Conservation (phyloP, 1,284 basidiomycete species). For the Filobasidium uniguttulatum region DNA sequence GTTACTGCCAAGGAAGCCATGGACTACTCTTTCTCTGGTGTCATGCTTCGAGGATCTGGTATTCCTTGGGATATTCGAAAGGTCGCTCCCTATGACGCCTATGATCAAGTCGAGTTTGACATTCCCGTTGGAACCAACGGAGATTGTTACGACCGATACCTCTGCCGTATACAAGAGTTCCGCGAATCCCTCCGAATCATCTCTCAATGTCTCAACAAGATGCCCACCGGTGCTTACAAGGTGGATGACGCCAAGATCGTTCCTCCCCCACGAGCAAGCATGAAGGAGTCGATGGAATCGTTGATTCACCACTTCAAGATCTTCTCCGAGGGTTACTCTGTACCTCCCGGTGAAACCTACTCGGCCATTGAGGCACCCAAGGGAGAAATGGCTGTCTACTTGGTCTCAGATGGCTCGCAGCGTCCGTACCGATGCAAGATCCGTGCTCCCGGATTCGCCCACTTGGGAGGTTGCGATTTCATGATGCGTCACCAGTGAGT, state of each 20-base stretch:
- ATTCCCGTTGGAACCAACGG: conserved; percentile 91
- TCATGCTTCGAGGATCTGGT: conserved; percentile 91
- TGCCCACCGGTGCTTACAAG: conserved; percentile 83
- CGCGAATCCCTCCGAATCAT: conserved; percentile 86
- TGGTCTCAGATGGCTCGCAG: conserved; percentile 50
- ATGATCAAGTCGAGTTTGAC: conserved; percentile 96
- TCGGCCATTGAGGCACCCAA: conserved; percentile 96
- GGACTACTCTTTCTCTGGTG: conserved; percentile 88
- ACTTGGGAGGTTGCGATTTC: conserved; percentile 81
- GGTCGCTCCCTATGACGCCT: conserved; percentile 88
- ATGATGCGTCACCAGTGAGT: conserved; percentile 57
- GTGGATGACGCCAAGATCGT: conserved; percentile 96
- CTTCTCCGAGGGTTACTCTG: conserved; percentile 93
- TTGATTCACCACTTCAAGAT: conserved; percentile 99
- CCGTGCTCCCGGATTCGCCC: conserved; percentile 83
- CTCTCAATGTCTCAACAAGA: conserved; percentile 87
- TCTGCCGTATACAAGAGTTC: conserved; percentile 97
- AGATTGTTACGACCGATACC: conserved; percentile 73
- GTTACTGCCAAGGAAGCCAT: conserved; percentile 87
- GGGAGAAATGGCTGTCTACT: conserved; percentile 95
- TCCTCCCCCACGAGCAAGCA: conserved; percentile 88
- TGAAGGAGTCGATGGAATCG: conserved; percentile 99
- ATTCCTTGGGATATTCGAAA: conserved; percentile 92
- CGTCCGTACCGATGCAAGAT: conserved; percentile 73
- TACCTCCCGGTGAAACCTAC: conserved; percentile 96